These are phyloP conservation scores for Naganishia liquefaciens DNA, from an alignment of 1,284 basidiomycete species.

Conservation along the genomic window DNA sequence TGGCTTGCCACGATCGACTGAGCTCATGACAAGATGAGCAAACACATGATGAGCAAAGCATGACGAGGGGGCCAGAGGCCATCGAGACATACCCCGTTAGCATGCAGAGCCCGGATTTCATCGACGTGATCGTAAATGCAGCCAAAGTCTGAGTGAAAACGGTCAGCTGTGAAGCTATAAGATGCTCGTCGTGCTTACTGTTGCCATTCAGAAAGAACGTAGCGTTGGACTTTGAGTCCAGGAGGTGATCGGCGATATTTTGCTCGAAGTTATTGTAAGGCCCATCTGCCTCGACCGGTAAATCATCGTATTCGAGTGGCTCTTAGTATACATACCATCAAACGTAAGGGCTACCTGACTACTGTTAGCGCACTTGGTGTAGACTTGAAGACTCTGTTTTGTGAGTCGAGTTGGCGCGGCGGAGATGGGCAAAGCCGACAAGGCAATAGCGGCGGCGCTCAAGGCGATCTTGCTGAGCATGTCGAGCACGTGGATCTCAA, in stretches of 20 bases:
- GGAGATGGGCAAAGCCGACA: slow-evolving; percentile 4
- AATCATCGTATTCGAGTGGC: too few relatives aligned
- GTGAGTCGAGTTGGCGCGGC: slow-evolving; percentile 17
- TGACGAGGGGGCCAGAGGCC: too few relatives aligned
- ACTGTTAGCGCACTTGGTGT: not conserved
- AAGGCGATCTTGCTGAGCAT: slow-evolving; percentile 24
- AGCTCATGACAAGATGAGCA: slow-evolving; percentile 21
- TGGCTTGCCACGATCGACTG: slow-evolving; percentile 62
- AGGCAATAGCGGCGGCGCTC: not conserved
- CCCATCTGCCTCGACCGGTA: slow-evolving; percentile 52
- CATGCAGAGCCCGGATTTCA: slow-evolving; percentile 43
- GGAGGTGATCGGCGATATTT: slow-evolving; percentile 55
- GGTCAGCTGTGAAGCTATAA: slow-evolving; percentile 47
- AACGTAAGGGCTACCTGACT: slow-evolving; percentile 57
- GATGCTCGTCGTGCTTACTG: slow-evolving; percentile 6
- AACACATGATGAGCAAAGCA: slow-evolving; percentile 41
- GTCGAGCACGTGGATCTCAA: not conserved
- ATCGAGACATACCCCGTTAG: slow-evolving; percentile 40
- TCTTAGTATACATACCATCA: slow-evolving; percentile 42
- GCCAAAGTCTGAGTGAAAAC: slow-evolving; percentile 42
- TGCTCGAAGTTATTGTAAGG: slow-evolving; percentile 55
- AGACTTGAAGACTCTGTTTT: slow-evolving; percentile 6
- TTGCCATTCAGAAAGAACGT: slow-evolving; percentile 63
- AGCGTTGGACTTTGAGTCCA: slow-evolving; percentile 51
- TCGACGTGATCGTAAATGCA: slow-evolving; percentile 60